Evolutionary conservation across 2,329 filamentous ascomycete species (phyloP), one percentile per base, ranked within the genome.

Genomic region (Calonectria hawksworthii): DNA sequence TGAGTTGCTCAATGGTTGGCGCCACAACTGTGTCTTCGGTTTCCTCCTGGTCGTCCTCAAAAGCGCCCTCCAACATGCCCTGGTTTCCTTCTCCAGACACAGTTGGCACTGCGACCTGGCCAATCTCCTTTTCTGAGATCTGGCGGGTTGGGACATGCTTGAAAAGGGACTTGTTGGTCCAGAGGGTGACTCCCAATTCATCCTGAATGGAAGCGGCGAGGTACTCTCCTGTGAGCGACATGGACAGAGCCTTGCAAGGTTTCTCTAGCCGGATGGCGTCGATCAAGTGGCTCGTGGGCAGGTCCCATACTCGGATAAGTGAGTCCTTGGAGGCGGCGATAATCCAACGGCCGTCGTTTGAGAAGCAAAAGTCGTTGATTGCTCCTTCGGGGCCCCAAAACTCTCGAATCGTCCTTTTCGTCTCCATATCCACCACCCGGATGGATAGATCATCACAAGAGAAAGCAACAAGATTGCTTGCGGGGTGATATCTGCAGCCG

Each of bases 121-220:
- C 88, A 54, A 98, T 92, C 61, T 95, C 93, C 70, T 92, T 90
- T 77, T 98, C 95, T 4, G 94, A 93, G 73, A 99, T 94, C 80
- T 97, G 95, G 26, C 94, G 90, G 1, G 96, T 98, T 0, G 96
- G 93, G 0, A 98, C 92, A 80, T 98, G 96, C 71, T 93, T 94
- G 88, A 98, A 99, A 1, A 99, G 88, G 0, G 94, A 94, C 82
- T 95, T 95, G 86, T 99, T 99, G 28, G 95, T 98, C 96, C 97
- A 99, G 63, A 99, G 92, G 79, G 95, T 93, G n/a, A 99, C 93
- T 16, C 97, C 97, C 1, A 98, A 91, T 76, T 93, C 92, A 72
- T 94, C 94, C 69, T 95, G 92, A 68, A 96, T 93, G 0, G 96
- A 94, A 4, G 96, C 97, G 4, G 97, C 97, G n/a, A 99, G 90